Conservation (phyloP, 2,329 filamentous ascomycete genomes). For the Phaeosphaeriaceae sp. region DNA sequence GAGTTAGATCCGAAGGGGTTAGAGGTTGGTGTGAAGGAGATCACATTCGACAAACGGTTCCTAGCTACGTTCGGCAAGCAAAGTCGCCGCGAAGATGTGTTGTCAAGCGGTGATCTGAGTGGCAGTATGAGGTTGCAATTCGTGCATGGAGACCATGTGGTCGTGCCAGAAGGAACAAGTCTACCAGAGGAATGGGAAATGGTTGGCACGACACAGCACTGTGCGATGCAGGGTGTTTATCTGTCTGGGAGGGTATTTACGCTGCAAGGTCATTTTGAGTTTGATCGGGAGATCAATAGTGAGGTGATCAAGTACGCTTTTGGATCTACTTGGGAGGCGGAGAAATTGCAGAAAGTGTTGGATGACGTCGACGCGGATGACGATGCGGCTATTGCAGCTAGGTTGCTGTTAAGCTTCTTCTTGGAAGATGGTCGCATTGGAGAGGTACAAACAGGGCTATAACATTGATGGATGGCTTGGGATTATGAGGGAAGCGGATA, state of each 20-base stretch:
- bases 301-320: conserved; percentile 50
- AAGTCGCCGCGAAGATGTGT: not conserved
- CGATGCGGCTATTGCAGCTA: conserved; percentile 39
- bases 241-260: conserved; percentile 50
- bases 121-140: conserved; percentile 45
- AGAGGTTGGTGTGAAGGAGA: conserved; percentile 36
- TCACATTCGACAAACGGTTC: conserved; percentile 24
- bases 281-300: conserved; percentile 51
- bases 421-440: too few species aligned
- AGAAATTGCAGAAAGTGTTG: conserved; percentile 27
- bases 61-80: conserved; percentile 5
- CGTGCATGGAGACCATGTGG: conserved; percentile 47
- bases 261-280: conserved; percentile 55
- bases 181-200: conserved; percentile 29
- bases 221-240: conserved; percentile 50
- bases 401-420: too few species aligned
- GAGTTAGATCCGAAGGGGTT: conserved; percentile 35
- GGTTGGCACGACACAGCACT: conserved; percentile 40
- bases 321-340: conserved; percentile 22
- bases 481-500: too few species aligned
- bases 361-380: conserved; percentile 30
- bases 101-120: not conserved
- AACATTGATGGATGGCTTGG: too few species aligned
- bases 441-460: too few species aligned
- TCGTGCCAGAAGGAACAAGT: conserved; percentile 16